Evolutionary conservation across 768 basidiomycete species (phyloP).

Genomic region (Suillus lakei): DNA sequence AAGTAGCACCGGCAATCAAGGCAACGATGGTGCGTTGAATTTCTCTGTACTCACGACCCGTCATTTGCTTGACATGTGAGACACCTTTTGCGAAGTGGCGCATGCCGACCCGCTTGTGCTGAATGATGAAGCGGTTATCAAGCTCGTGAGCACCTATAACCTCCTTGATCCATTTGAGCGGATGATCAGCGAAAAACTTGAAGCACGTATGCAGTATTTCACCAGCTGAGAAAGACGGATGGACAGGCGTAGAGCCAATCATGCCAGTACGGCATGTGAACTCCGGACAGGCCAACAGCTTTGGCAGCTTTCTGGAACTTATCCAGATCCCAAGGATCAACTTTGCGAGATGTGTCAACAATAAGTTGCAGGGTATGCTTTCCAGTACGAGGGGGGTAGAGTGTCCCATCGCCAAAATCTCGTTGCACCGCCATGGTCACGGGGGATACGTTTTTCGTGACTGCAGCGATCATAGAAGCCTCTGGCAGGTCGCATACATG

Average conservation of each 20-base stretch:
- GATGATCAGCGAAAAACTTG: conserved; percentile 33
- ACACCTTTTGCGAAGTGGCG: conserved; percentile 44
- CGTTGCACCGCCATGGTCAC: conserved; percentile 5
- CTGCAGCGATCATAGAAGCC: conserved; percentile 8
- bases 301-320: conserved; percentile 28
- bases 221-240: conserved; percentile 37
- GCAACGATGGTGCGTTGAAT: conserved; percentile 40
- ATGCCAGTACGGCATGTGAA: conserved; percentile 38
- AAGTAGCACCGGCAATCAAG: conserved; percentile 37
- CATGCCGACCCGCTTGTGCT: conserved; percentile 40
- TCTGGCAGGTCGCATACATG: conserved; percentile 3
- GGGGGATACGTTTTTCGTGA: conserved; percentile 9
- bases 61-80: conserved; percentile 44
- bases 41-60: conserved; percentile 43
- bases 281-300: conserved; percentile 8
- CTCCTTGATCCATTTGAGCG: conserved; percentile 41
- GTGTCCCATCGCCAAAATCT: conserved; percentile 10
- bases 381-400: background rate
- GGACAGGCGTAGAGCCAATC: conserved; percentile 40
- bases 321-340: conserved; percentile 29
- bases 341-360: background rate
- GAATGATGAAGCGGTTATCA: conserved; percentile 38
- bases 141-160: conserved; percentile 37
- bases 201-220: conserved; percentile 43
- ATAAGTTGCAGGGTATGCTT: conserved; percentile 2